These are phyloP conservation scores for Rugosomyces carneus DNA, from an alignment of 1,284 basidiomycete genomes.

Conservation along the genomic window DNA sequence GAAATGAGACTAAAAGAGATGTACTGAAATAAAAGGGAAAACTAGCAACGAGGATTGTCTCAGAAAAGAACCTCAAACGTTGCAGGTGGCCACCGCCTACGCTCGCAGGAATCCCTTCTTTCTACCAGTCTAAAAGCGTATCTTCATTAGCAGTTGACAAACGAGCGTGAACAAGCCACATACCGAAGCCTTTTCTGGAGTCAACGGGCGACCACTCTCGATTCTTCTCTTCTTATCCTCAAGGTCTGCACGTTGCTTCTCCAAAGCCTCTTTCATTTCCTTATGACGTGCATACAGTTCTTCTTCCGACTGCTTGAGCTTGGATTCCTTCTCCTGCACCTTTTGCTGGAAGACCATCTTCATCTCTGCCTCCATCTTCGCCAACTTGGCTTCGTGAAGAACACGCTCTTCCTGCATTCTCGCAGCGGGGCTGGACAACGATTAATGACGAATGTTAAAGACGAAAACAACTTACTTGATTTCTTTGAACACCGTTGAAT, in stretches of 20 bases:
- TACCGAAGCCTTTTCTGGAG: constrained; percentile 85
- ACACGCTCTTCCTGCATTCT: constrained; percentile 93
- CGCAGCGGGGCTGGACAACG: constrained; percentile 71
- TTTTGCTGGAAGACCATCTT: constrained; percentile 99
- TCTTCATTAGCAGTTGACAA: constrained; percentile 10
- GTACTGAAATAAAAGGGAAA: constrained; percentile 16
- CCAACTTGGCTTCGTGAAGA: constrained; percentile 90
- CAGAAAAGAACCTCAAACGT: constrained; percentile 9
- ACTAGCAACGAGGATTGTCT: constrained; percentile 11
- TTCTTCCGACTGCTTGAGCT: constrained; percentile 96
- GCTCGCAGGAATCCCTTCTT: constrained; percentile 76
- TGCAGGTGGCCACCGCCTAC: constrained; percentile 27
- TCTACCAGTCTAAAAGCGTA: constrained; percentile 45
- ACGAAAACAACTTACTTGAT: constrained; percentile 70
- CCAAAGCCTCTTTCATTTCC: constrained; percentile 98
- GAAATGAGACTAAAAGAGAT: constrained; percentile 26
- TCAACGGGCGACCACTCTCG: constrained; percentile 90
- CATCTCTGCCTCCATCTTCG: constrained; percentile 99
- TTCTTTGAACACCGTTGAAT: constrained; percentile 96
- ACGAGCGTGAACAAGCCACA: constrained; percentile 23
- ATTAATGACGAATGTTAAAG: constrained; percentile 4
- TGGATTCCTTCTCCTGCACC: constrained; percentile 96
- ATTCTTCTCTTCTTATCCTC: constrained; percentile 98
- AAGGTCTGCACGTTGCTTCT: constrained; percentile 92
- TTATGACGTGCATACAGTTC: constrained; percentile 95